phyloP scores from a whole-genome alignment of 805 yeast species.

The Candida gorgasii region DNA sequence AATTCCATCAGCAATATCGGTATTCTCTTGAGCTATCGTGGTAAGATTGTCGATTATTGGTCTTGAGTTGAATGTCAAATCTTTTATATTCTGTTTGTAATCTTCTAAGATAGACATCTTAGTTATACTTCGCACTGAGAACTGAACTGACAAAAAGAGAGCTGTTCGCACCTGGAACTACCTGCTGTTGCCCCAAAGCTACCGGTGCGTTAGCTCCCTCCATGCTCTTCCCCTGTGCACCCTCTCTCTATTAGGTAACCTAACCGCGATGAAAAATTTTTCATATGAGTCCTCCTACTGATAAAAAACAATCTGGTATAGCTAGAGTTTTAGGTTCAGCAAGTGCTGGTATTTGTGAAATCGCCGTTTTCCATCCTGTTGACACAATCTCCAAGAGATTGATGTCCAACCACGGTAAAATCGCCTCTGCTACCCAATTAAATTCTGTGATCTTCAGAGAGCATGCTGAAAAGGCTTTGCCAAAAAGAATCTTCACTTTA shows the following conservation, averaged over 20 bases:
- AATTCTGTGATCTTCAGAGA: conserved; percentile 87
- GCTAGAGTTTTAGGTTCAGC: conserved; percentile 98
- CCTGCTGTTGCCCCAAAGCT: too few species aligned
- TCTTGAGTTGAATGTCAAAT: conserved; percentile 82
- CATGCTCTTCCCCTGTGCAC: too few species aligned
- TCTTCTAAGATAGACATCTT: conserved; percentile 41
- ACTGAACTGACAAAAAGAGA: too few species aligned
- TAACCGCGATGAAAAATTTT: conserved; percentile 15
- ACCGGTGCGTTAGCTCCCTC: too few species aligned
- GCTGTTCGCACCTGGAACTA: too few species aligned
- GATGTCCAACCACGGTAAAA: conserved; percentile 77
- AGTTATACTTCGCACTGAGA: conserved; percentile 1
- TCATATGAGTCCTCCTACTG: conserved; percentile 42
- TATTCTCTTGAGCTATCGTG: conserved; percentile 81
- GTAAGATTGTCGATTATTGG: conserved; percentile 89
- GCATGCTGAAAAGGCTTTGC: conserved; percentile 69
- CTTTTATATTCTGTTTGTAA: conserved; percentile 68
- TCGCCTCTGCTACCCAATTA: conserved; percentile 63
- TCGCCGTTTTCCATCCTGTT: conserved; percentile 97
- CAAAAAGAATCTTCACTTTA: conserved; percentile 72
- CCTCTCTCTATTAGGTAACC: too few species aligned
- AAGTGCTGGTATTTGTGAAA: conserved; percentile 94
- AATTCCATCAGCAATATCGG: conserved; percentile 73
- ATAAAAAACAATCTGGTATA: conserved; percentile 82
- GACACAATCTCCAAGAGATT: conserved; percentile 97